A percentile compares a stretch with the other conserved stretches of the same genome.
phyloP scores from a whole-genome alignment of 495 filamentous ascomycete species.

The Penicillium daleae region DNA sequence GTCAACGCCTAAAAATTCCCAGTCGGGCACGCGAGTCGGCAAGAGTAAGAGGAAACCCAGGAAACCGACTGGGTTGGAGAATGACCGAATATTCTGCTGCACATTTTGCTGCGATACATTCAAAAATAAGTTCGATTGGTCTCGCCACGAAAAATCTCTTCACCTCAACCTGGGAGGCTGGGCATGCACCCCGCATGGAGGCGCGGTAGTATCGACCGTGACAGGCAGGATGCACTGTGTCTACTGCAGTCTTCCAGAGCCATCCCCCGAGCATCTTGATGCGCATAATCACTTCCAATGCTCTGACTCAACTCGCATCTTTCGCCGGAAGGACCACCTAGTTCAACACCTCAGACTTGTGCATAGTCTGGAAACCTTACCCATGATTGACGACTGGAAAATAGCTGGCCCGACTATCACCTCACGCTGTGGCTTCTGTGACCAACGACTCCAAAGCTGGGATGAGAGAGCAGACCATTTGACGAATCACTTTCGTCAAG shows the following conservation, averaged over 20 bases:
- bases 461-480: conserved; percentile 62
- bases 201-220: conserved; percentile 37
- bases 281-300: conserved; percentile 65
- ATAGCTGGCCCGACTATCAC: conserved; percentile 58
- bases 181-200: conserved; percentile 70
- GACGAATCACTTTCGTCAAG: conserved; percentile 65
- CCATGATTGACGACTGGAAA: conserved; percentile 72
- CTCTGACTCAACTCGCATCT: conserved; percentile 63
- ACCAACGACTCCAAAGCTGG: conserved; percentile 61
- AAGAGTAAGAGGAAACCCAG: conserved; percentile 47
- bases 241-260: conserved; percentile 28
- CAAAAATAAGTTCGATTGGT: conserved; percentile 81
- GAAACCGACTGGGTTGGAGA: conserved; percentile 49
- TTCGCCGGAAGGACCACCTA: conserved; percentile 80
- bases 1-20: conserved; percentile 38
- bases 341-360: conserved; percentile 74
- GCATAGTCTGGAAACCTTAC: conserved; percentile 63
- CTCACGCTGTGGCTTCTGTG: conserved; percentile 70
- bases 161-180: conserved; percentile 76
- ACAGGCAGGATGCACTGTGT: conserved; percentile 51
- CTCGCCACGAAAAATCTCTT: conserved; percentile 79
- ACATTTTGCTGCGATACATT: conserved; percentile 83
- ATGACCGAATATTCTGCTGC: conserved; percentile 45
- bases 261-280: conserved; percentile 22
- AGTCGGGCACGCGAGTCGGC: background rate